Evolutionary conservation across 2,329 filamentous ascomycete species (phyloP).

Genomic region (Neobulgaria alba): DNA sequence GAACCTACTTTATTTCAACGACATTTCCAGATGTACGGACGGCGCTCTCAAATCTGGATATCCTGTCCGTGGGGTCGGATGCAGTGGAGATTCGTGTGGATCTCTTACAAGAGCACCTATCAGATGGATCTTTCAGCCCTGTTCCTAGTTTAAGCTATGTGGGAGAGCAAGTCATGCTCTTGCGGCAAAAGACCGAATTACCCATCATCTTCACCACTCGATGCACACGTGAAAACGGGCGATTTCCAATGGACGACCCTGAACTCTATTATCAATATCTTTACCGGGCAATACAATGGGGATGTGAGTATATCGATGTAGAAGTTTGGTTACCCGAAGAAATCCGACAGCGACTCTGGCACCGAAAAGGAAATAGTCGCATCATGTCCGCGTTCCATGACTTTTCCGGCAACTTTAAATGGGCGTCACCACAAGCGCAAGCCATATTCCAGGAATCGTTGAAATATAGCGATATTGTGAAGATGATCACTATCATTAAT

Average conservation of each 20-base stretch:
- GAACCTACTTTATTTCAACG: conserved; percentile 79
- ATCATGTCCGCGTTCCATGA: conserved; percentile 92
- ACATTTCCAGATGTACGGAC: conserved; percentile 81
- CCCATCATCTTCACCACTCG: conserved; percentile 87
- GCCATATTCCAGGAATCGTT: conserved; percentile 63
- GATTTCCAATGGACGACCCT: conserved; percentile 76
- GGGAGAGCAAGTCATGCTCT: conserved; percentile 75
- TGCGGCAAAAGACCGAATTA: conserved; percentile 75
- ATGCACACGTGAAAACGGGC: conserved; percentile 73
- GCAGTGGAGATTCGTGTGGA: conserved; percentile 81
- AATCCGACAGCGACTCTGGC: conserved; percentile 59
- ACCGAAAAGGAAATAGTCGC: conserved; percentile 66
- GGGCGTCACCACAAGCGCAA: conserved; percentile 67
- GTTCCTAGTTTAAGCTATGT: conserved; percentile 78
- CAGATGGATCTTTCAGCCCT: conserved; percentile 50
- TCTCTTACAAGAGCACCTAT: conserved; percentile 62
- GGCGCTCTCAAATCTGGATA: conserved; percentile 76
- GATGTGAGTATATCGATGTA: conserved; percentile 83
- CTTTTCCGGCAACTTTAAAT: conserved; percentile 76
- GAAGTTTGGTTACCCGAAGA: conserved; percentile 78
- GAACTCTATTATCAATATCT: conserved; percentile 69
- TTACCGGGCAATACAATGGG: conserved; percentile 80
- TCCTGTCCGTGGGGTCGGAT: conserved; percentile 78
- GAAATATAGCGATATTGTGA: conserved; percentile 75
- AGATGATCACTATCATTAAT: conserved; percentile 81